Evolutionary conservation across 768 basidiomycete species (phyloP).

Genomic region (Tylopilus sp.): DNA sequence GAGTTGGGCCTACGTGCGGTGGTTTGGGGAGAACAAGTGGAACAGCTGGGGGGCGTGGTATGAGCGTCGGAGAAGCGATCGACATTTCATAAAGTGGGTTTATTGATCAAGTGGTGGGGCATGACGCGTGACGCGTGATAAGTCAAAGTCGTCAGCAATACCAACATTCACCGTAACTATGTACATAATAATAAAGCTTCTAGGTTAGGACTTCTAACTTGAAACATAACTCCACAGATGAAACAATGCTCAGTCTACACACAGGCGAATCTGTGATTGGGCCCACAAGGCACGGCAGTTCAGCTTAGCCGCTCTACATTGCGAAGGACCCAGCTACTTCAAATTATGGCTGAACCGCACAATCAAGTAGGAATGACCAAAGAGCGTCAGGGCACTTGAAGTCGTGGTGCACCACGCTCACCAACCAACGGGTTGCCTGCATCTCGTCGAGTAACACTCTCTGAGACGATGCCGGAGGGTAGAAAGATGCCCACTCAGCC

Average conservation of each 20-base stretch:
- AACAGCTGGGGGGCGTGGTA: constrained; percentile 59
- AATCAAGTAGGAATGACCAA: constrained; percentile 77
- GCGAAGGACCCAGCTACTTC: background rate
- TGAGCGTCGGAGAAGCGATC: constrained; percentile 65
- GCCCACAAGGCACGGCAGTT: background rate
- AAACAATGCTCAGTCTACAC: no score
- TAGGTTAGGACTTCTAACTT: no score
- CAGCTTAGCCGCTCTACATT: background rate
- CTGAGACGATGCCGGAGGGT: constrained; percentile 70
- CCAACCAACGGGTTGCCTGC: constrained; percentile 76
- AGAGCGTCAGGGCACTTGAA: constrained; percentile 75
- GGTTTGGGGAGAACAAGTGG: constrained; percentile 64
- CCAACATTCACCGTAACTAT: no score
- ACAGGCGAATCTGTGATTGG: background rate
- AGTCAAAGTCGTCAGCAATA: no score
- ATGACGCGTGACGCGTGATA: no score
- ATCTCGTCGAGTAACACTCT: constrained; percentile 71
- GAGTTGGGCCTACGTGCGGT: constrained; percentile 63
- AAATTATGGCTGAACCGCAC: background rate
- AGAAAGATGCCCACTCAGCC: constrained; percentile 90
- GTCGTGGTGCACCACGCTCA: constrained; percentile 92
- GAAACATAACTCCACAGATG: no score
- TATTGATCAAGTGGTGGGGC: no score
- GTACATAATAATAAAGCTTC: no score
- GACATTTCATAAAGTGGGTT: no score